Conservation (phyloP, 805 yeast genomes). For the Candida alai region DNA sequence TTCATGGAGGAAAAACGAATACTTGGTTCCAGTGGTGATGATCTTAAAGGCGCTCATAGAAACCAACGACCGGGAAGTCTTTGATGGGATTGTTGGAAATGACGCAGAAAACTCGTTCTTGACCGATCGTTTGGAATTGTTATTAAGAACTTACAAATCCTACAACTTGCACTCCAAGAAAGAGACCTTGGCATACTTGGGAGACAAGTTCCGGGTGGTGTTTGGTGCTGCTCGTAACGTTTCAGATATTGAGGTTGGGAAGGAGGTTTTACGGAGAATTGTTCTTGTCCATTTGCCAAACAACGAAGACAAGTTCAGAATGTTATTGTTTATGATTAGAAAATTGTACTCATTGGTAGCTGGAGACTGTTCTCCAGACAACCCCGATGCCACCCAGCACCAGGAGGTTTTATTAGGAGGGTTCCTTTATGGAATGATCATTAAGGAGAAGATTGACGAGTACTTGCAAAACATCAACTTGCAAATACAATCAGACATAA, state of each 20-base stretch:
- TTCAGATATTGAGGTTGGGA: slow-evolving; percentile 87
- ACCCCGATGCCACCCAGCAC: slow-evolving; percentile 99
- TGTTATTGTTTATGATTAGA: slow-evolving; percentile 91
- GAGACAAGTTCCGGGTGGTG: slow-evolving; percentile 93
- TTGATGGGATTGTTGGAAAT: slow-evolving; percentile 92
- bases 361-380: slow-evolving; percentile 94
- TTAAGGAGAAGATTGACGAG: slow-evolving; percentile 95
- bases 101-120: slow-evolving; percentile 86
- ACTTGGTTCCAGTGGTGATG: slow-evolving; percentile 89
- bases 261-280: slow-evolving; percentile 74
- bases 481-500: slow-evolving; percentile 76
- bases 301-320: slow-evolving; percentile 75
- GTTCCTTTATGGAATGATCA: slow-evolving; percentile 91
- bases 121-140: slow-evolving; percentile 94
- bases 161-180: slow-evolving; percentile 75
- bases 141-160: slow-evolving; percentile 82
- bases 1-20: slow-evolving; percentile 96
- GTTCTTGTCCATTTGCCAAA: slow-evolving; percentile 83
- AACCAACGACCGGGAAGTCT: slow-evolving; percentile 90
- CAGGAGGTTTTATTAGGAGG: slow-evolving; percentile 96
- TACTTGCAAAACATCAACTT: slow-evolving; percentile 68
- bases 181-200: slow-evolving; percentile 90
- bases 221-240: slow-evolving; percentile 85
- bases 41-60: slow-evolving; percentile 85
- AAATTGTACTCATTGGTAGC: slow-evolving; percentile 92